Percentiles rank a stretch among this genome's conserved stretches.
These are phyloP conservation scores for Pythium phragmiticola DNA, from an alignment of 352 stramenopile genomes.

Conservation along the genomic window DNA sequence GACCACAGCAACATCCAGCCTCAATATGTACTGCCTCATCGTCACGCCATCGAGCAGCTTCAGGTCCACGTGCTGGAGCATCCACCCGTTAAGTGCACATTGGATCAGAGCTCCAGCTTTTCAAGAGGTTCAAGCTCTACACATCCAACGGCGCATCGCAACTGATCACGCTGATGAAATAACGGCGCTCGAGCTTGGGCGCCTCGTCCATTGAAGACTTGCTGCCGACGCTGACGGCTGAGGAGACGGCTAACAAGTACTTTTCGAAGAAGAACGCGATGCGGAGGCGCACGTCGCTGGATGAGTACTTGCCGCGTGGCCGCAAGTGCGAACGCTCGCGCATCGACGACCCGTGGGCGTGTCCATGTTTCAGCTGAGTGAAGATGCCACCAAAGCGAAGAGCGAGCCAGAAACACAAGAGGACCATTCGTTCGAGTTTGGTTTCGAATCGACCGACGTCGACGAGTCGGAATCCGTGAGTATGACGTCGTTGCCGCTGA, in stretches of 20 bases:
- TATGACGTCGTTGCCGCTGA: not conserved
- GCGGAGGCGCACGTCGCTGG: slow-evolving; percentile 21
- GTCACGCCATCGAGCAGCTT: slow-evolving; percentile 24
- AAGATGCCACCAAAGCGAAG: slow-evolving; percentile 11
- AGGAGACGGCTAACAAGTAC: slow-evolving; percentile 23
- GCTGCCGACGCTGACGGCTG: slow-evolving; percentile 17
- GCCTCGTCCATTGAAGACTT: slow-evolving; percentile 14
- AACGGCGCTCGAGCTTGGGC: not conserved
- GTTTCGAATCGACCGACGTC: slow-evolving; percentile 5
- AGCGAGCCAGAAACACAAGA: not conserved
- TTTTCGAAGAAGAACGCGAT: slow-evolving; percentile 27
- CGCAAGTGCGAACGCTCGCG: slow-evolving; percentile 24
- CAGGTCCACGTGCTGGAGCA: slow-evolving; percentile 15
- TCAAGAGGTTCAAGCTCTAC: slow-evolving; percentile 28
- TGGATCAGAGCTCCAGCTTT: slow-evolving; percentile 18
- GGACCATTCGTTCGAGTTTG: slow-evolving; percentile 11
- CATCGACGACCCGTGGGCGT: slow-evolving; percentile 22
- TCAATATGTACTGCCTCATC: slow-evolving; percentile 23
- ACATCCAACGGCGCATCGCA: not conserved
- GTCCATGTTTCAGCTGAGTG: slow-evolving; percentile 21
- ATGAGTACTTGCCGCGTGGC: slow-evolving; percentile 17
- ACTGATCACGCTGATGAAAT: slow-evolving; percentile 1
- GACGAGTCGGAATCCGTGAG: not conserved
- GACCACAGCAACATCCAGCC: not conserved
- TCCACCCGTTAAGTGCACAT: too few species aligned